Base-by-base conservation (phyloP, 192 early-diverging fungal genomes). In the Phlyctochytrium arcticum region DNA sequence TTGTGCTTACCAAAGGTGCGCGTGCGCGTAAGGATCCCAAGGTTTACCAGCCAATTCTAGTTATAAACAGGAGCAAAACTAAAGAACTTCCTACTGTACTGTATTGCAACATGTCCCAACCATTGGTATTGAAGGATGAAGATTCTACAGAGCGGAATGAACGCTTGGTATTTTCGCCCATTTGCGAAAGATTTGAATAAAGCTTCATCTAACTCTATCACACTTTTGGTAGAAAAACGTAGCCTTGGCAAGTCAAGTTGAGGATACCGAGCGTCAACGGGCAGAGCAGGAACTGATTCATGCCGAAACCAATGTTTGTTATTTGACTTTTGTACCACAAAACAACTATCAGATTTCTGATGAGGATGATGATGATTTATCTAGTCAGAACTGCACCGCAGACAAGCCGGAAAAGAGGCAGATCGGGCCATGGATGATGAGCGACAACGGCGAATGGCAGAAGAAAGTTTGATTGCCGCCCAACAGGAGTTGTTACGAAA, bases 401-500 rank as follows among this genome's bases (percentile, higher is more conserved):
- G 48, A 31, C 5, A 59, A 29, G 42, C 55, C 19, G 65, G 56
- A 3, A 68, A 60, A 29, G 67, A 69, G 31, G 67, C 67, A 12
- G 54, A 57, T 33, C 33, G 37, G n/a, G 47, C 36, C 6, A 39
- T 54, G 37, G 67, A 69, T 17, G 67, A 10, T 4, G 67, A 69
- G 9, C 48, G 59, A 5, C 12, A 65, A 15, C 48, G 67, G 17
- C 29, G 67, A 6, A 55, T 69, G 23, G 36, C 34, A 15, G 67
- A 69, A 32, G 58, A 34, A 5, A 35, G 19, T 8, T 24, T 53
- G 36, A 35, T 17, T 9, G 29, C 39, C 15, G 33, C 59, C 4
- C 67, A 69, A 51, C 58, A 69, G 37, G 54, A 69, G 67, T 7
- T 69, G 49, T 24, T 69, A 12, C 26, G 59, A 39, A 60, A 69